phyloP scores from a whole-genome alignment of 1,284 basidiomycete species.

The Cerioporus squamosus region DNA sequence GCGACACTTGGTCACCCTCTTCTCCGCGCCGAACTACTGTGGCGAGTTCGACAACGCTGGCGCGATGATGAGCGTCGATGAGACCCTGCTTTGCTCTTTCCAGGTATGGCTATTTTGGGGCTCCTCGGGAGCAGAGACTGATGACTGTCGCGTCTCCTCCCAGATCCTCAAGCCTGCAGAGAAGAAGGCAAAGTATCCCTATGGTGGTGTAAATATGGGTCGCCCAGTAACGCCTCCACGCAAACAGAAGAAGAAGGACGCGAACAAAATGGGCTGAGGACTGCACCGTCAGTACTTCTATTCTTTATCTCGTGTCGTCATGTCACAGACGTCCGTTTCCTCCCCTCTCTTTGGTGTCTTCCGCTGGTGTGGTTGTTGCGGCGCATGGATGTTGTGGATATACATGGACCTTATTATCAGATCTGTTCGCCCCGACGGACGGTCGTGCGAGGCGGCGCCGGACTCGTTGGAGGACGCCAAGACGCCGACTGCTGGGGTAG shows the following conservation, averaged over 20 bases:
- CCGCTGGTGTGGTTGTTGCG: slow-evolving; percentile 24
- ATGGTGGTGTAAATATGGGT: slow-evolving; percentile 80
- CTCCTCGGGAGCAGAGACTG: not conserved
- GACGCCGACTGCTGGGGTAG: slow-evolving; percentile 20
- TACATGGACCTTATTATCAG: slow-evolving; percentile 25
- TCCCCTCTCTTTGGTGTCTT: slow-evolving; percentile 26
- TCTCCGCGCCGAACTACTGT: slow-evolving; percentile 98
- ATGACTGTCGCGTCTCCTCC: slow-evolving; percentile 35
- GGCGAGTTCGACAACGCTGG: slow-evolving; percentile 99
- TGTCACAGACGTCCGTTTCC: slow-evolving; percentile 32
- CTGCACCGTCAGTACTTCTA: slow-evolving; percentile 34
- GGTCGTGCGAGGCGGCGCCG: slow-evolving; percentile 11
- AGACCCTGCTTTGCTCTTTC: slow-evolving; percentile 98
- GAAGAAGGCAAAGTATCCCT: slow-evolving; percentile 95
- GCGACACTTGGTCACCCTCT: slow-evolving; percentile 94
- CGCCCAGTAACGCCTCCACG: slow-evolving; percentile 82
- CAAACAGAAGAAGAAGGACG: slow-evolving; percentile 85
- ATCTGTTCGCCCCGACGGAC: slow-evolving; percentile 15
- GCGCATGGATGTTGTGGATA: slow-evolving; percentile 23
- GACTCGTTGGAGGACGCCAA: slow-evolving; percentile 18
- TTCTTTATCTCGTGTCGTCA: slow-evolving; percentile 25
- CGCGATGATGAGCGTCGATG: slow-evolving; percentile 99
- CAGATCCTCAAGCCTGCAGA: slow-evolving; percentile 97
- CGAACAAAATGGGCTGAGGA: slow-evolving; percentile 67
- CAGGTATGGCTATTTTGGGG: slow-evolving; percentile 63